Base-by-base conservation (phyloP, 352 stramenopile genomes). In the Globisporangium uncinulatum region DNA sequence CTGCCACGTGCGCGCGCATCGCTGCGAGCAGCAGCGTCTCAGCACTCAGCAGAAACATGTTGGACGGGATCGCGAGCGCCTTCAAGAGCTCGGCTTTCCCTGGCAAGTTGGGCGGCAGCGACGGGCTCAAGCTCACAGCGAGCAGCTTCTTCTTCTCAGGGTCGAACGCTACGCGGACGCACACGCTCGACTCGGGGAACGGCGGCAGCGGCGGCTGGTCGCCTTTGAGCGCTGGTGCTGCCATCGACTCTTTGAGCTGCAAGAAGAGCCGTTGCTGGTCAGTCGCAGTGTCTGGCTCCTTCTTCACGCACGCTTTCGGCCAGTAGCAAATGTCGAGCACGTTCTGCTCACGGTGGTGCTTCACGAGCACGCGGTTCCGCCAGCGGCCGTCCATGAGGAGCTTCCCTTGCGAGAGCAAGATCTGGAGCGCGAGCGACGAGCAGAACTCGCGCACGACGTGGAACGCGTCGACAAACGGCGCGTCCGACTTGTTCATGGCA, bases 381-480 rank as follows among this genome's bases (percentile, higher is more conserved):
- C 84, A 94, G 10, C 82, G 84, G 14, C 77, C 74, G 29, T 94
- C 81, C 72, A 88, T 87, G 34, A 92, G 54, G 48, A 92, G 56
- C 50, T 87, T 89, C 36, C 76, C 84, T 50, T 92, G 84, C 2
- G 79, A 79, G 13, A 76, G 67, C 47, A 94, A 53, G 61, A 94
- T 87, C 62, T 91, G 80, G 37, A 94, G 61, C 24, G 82, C 79
- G 0, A 94, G 58, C 14, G 78, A 85, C 34, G 79, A 91, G 51
- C 82, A 92, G 54, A 94, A 94, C 57, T 92, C 80, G 20, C 79
- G 73, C 83, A 94, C 90, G 50, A 94, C 76, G 49, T 74, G 71
- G 55, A 90, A 89, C 13, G 84, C 84, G 55, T 87, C 79, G 21
- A 92, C 71, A 21, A 94, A 89, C 8, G 84, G 84, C 43, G 66